A percentile compares a stretch with the other conserved stretches of the same genome.
These are phyloP conservation scores for Phyllosticta citriasiana DNA, from an alignment of 2,329 filamentous ascomycete genomes.

Conservation along the genomic window DNA sequence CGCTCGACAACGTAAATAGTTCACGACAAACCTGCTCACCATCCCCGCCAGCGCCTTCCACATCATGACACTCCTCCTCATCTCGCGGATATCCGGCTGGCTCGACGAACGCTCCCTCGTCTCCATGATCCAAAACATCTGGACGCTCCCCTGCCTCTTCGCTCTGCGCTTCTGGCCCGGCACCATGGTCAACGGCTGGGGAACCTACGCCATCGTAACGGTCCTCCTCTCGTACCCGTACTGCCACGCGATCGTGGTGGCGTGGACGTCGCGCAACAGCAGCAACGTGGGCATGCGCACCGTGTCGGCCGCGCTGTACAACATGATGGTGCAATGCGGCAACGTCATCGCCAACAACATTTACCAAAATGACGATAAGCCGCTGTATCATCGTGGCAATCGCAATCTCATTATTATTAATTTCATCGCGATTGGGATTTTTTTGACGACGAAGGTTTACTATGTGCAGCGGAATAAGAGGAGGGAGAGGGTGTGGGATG, in stretches of 20 bases:
- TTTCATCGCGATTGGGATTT: conserved; percentile 23
- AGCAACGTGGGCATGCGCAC: conserved; percentile 31
- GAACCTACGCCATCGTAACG: conserved; percentile 41
- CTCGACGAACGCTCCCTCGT: conserved; percentile 39
- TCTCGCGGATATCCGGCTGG: conserved; percentile 38
- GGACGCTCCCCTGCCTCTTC: conserved; percentile 51
- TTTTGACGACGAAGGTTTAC: conserved; percentile 28
- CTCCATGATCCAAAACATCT: conserved; percentile 43
- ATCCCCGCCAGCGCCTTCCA: conserved; percentile 38
- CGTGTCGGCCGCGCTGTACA: conserved; percentile 31
- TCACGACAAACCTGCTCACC: conserved; percentile 52
- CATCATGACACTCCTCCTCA: conserved; percentile 32
- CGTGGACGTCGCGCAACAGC: conserved; percentile 29
- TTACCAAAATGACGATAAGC: conserved; percentile 39
- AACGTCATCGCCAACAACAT: conserved; percentile 39
- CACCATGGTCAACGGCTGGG: conserved; percentile 36
- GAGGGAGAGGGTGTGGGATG: conserved; percentile 20
- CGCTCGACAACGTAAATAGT: conserved; percentile 17
- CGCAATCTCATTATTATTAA: conserved; percentile 24
- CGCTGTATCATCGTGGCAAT: conserved; percentile 36
- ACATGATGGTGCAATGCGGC: conserved; percentile 38
- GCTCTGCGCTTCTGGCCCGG: conserved; percentile 40
- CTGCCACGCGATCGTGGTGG: conserved; percentile 33
- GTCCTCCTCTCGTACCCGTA: conserved; percentile 46
- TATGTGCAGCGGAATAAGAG: conserved; percentile 33